Percentiles rank a stretch among this genome's conserved stretches.
These are phyloP conservation scores for Scedosporium boydii DNA, from an alignment of 2,329 filamentous ascomycete species.

Conservation along the genomic window DNA sequence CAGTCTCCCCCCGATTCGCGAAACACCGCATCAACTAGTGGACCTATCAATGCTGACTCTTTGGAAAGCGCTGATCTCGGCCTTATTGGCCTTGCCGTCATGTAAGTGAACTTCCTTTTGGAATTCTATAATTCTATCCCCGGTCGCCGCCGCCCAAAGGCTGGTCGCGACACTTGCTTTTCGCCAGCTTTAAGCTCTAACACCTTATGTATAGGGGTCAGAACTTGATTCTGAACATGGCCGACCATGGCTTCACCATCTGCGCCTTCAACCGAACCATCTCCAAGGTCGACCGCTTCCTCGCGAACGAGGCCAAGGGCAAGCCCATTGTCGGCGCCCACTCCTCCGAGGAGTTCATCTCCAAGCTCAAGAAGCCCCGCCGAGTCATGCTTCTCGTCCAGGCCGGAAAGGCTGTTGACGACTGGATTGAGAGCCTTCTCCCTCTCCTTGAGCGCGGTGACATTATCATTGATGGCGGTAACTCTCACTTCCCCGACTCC, in stretches of 20 bases:
- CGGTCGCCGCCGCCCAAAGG: not conserved
- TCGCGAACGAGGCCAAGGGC: constrained; percentile 86
- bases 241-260: constrained; percentile 90
- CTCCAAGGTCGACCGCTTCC: constrained; percentile 92
- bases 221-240: constrained; percentile 85
- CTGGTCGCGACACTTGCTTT: constrained; percentile 3
- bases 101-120: constrained; percentile 40
- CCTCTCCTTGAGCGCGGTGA: constrained; percentile 76
- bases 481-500: constrained; percentile 98
- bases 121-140: constrained; percentile 1
- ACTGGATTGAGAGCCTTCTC: constrained; percentile 95
- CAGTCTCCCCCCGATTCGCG: constrained; percentile 11
- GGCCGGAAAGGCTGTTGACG: constrained; percentile 94
- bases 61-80: constrained; percentile 71
- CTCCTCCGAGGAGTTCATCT: constrained; percentile 85
- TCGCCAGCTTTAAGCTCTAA: constrained; percentile 9
- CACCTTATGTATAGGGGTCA: constrained; percentile 44
- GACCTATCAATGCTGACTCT: constrained; percentile 42
- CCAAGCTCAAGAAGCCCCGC: constrained; percentile 94
- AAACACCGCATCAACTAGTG: constrained; percentile 10
- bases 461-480: constrained; percentile 98
- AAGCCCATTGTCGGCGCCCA: constrained; percentile 93
- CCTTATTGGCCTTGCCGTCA: constrained; percentile 87
- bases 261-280: constrained; percentile 98
- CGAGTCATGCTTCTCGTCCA: constrained; percentile 98